Percentiles rank a stretch among this genome's conserved stretches.
These are phyloP conservation scores for Anthracocystis setariae DNA, from an alignment of 1,284 basidiomycete genomes.

Conservation along the genomic window DNA sequence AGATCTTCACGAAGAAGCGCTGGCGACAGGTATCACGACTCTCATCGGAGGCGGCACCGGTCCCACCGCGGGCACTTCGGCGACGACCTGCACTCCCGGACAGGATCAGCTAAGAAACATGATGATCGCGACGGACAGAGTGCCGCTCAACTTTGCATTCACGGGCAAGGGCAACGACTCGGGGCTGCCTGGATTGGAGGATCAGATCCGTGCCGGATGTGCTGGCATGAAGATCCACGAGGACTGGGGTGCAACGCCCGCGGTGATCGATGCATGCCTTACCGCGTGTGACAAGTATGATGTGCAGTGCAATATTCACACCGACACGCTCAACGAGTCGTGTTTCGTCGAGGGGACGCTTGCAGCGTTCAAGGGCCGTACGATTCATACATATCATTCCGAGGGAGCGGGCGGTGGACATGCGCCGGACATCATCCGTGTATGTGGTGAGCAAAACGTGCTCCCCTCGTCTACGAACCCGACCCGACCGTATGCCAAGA, in stretches of 20 bases:
- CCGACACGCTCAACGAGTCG: conserved; percentile 76
- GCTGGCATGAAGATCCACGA: conserved; percentile 95
- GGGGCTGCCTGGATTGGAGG: conserved; percentile 76
- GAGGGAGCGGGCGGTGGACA: conserved; percentile 78
- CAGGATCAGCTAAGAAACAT: conserved; percentile 61
- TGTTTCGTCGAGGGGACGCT: conserved; percentile 95
- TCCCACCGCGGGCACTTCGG: conserved; percentile 86
- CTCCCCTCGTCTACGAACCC: conserved; percentile 98
- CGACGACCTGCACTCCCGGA: conserved; percentile 90
- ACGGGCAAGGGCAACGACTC: conserved; percentile 85
- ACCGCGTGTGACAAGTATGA: conserved; percentile 90
- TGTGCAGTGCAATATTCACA: conserved; percentile 97
- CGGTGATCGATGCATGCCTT: conserved; percentile 80
- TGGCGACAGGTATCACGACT: conserved; percentile 71
- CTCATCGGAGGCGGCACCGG: conserved; percentile 77
- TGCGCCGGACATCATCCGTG: conserved; percentile 96
- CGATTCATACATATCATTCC: conserved; percentile 81
- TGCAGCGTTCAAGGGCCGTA: conserved; percentile 85
- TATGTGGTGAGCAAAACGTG: conserved; percentile 88
- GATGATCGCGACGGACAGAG: conserved; percentile 77
- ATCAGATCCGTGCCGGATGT: conserved; percentile 87
- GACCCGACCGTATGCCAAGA: conserved; percentile 88
- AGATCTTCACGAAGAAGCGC: conserved; percentile 77
- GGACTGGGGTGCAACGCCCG: conserved; percentile 96
- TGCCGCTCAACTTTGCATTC: conserved; percentile 92